phyloP scores from a whole-genome alignment of 139 green algal genomes.

The Tetratostichococcus sp. region DNA sequence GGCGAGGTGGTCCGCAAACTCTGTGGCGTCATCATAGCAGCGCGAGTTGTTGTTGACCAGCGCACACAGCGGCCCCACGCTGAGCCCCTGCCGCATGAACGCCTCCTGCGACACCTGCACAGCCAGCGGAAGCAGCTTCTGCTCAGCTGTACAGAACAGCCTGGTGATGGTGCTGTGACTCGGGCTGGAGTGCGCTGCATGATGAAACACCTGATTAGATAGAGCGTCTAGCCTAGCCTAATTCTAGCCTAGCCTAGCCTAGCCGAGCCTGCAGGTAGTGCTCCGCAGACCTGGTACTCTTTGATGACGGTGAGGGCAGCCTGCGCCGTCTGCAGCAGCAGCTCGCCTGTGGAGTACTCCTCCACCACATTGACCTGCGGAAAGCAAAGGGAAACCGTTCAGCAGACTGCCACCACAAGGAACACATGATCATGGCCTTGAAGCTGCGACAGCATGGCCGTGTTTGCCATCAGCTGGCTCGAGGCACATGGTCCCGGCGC shows the following conservation, averaged over 20 bases:
- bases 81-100: constrained; percentile 16
- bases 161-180: too few species aligned
- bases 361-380: constrained; percentile 36
- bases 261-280: too few species aligned
- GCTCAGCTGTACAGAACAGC: too few species aligned
- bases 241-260: too few species aligned
- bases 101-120: constrained; percentile 33
- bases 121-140: neutral
- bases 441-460: too few species aligned
- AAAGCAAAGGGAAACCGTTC: neutral
- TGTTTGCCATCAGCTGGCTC: too few species aligned
- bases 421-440: too few species aligned
- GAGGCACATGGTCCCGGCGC: too few species aligned
- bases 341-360: constrained; percentile 35
- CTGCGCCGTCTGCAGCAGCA: constrained; percentile 46
- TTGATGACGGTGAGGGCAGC: constrained; percentile 31
- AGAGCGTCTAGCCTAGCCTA: too few species aligned
- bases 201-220: too few species aligned
- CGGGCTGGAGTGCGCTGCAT: too few species aligned
- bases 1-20: constrained; percentile 69
- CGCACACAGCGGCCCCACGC: constrained; percentile 62
- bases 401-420: too few species aligned
- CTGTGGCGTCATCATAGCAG: constrained; percentile 73
- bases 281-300: constrained; percentile 41
- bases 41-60: constrained; percentile 77